Conservation (phyloP, 495 filamentous ascomycete species). For the Aspergillus ellipticus region DNA sequence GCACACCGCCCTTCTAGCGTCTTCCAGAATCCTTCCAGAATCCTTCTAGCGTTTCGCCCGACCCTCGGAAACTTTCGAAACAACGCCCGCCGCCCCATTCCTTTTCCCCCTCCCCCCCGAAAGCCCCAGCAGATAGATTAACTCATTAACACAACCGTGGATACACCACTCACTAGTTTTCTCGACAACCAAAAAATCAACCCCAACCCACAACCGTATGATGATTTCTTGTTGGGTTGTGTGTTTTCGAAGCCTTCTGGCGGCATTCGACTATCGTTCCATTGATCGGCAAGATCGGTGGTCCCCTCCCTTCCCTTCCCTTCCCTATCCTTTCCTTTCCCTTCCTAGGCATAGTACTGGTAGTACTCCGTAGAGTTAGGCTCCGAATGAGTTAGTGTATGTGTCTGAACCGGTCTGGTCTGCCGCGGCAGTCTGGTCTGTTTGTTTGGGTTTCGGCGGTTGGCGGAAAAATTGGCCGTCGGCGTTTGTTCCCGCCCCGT, state of each 20-base stretch:
- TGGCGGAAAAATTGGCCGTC: no score
- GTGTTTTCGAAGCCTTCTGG: no score
- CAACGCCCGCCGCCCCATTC: neutral
- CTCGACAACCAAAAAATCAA: no score
- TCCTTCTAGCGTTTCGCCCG: constrained; percentile 25
- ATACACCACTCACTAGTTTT: neutral
- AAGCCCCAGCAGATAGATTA: constrained; percentile 6
- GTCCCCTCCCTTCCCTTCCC: neutral
- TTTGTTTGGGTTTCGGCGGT: no score
- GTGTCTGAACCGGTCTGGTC: no score
- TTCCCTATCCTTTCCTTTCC: neutral
- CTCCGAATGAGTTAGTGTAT: no score
- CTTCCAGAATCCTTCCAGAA: constrained; percentile 38
- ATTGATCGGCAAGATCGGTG: neutral
- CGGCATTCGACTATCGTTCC: no score
- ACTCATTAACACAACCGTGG: constrained; percentile 13
- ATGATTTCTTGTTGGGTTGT: neutral
- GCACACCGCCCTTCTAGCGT: constrained; percentile 21
- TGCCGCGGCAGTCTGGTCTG: no score
- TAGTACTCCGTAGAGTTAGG: no score
- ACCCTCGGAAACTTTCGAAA: neutral
- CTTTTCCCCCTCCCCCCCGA: neutral
- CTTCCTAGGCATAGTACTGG: no score
- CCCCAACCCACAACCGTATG: neutral
- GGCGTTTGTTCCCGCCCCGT: no score